Percentiles rank a stretch among this genome's conserved stretches.
Evolutionary conservation across 2,329 filamentous ascomycete species (phyloP).

Genomic region (Colletotrichum orchidophilum): DNA sequence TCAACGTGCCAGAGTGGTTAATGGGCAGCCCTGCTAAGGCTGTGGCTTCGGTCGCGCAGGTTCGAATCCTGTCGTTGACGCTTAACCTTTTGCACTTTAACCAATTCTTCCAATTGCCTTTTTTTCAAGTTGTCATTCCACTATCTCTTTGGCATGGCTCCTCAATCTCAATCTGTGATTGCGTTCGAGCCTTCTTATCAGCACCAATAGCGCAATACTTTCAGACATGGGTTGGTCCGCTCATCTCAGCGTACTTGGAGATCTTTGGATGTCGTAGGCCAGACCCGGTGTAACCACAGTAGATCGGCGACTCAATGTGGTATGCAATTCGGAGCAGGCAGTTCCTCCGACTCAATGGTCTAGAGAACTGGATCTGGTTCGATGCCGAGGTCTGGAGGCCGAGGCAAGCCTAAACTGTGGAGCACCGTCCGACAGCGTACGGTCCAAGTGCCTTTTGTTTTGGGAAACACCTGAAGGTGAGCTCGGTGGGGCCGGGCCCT

Average conservation of each 20-base stretch:
- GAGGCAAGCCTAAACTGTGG: conserved; percentile 30
- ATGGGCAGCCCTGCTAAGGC: conserved; percentile 35
- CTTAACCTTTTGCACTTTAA: neutral
- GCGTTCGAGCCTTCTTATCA: too few species aligned
- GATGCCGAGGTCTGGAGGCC: conserved; percentile 5
- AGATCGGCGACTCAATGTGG: neutral
- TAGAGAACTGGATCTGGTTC: neutral
- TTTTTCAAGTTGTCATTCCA: too few species aligned
- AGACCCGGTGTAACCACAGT: neutral
- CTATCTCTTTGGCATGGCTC: neutral
- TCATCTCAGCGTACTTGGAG: too few species aligned
- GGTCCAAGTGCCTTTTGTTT: conserved; percentile 16
- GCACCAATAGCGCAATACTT: too few species aligned
- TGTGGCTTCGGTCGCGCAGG: conserved; percentile 34
- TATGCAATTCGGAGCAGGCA: conserved; percentile 2
- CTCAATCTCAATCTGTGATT: too few species aligned
- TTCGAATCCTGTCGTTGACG: conserved; percentile 34
- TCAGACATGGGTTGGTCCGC: too few species aligned
- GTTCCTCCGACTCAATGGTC: conserved; percentile 1
- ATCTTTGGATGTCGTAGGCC: too few species aligned
- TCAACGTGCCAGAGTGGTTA: conserved; percentile 35
- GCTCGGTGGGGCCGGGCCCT: conserved; percentile 25
- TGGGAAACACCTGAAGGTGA: conserved; percentile 11
- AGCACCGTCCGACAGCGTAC: neutral
- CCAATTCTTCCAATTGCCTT: neutral